Evolutionary conservation across 257 asterid genomes (phyloP), one percentile per base, ranked within the genome.

Genomic region (Salvia rosmarinus): DNA sequence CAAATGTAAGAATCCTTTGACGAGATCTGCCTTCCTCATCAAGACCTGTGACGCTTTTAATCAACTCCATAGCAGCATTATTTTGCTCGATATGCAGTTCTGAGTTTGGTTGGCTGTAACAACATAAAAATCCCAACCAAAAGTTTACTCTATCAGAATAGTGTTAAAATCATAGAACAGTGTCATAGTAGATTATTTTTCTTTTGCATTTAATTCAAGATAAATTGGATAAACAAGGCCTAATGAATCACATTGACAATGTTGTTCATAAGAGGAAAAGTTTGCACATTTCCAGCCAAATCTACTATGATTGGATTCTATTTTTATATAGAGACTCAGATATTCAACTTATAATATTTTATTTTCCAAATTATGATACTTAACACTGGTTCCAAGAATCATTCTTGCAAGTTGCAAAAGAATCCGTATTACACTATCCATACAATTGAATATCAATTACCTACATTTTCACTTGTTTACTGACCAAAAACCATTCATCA

Each of bases 11-110:
- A 82, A 95, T 84, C 75, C 93, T 88, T 81, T 95, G 96, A 74
- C 99, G 99, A 76, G 99, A 91, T 78, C 95, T 89, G 54, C 97
- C 96, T 79, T 94, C 99, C 82, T 91, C 96, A 52, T 91, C 99
- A 72, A 82, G 87, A 75, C 97, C 98, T 0, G 93, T 87, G 83
- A 95, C 95, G 44, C 90, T 89, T 75, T 84, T 87, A 50, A 95
- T 87, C 85, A 95, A 87, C 81, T 95, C 98, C 95, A 95, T 88
- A 71, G 99, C 92, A 81, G 96, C 95, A 87, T 82, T 85, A 67
- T 77, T 87, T 82, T 85, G 95, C 74, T 86, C 95, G 23, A 79
- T 72, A 17, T 80, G 89, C 64, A 80, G 90, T 73, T 85, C 96
- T 7, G 85, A 82, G 77, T 77, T 78, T 42, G 75, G 77, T 77